These are phyloP conservation scores for Solidago caesia DNA, from an alignment of 129 eudicot species.

Conservation along the genomic window DNA sequence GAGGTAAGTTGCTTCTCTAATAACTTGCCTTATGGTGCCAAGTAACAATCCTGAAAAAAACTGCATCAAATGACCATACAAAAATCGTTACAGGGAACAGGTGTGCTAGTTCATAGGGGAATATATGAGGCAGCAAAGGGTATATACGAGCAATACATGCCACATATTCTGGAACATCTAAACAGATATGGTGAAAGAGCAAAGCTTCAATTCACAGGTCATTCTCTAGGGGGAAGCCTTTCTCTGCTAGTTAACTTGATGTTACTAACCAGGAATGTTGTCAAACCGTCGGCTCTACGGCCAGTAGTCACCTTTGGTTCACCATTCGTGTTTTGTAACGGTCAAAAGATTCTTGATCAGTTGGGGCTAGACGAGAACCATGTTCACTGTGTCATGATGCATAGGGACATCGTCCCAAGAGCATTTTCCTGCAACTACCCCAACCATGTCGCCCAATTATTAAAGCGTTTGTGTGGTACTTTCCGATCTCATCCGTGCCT, in stretches of 20 bases:
- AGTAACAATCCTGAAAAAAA: neutral
- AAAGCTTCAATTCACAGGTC: constrained; percentile 77
- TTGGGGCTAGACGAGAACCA: constrained; percentile 69
- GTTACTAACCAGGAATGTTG: constrained; percentile 59
- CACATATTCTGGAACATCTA: constrained; percentile 59
- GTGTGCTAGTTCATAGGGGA: constrained; percentile 76
- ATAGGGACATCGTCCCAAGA: constrained; percentile 86
- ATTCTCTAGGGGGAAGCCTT: constrained; percentile 89
- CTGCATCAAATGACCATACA: neutral
- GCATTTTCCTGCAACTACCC: constrained; percentile 92
- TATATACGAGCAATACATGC: constrained; percentile 74
- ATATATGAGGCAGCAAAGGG: constrained; percentile 92
- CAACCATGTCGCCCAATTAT: constrained; percentile 55
- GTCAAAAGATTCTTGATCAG: constrained; percentile 60
- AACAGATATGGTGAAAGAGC: constrained; percentile 61
- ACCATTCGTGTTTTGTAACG: constrained; percentile 77
- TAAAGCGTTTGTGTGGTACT: constrained; percentile 67
- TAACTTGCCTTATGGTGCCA: constrained; percentile 5
- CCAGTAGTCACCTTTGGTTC: constrained; percentile 86
- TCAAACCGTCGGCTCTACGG: constrained; percentile 55
- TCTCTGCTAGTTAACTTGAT: constrained; percentile 70
- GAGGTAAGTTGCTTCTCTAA: constrained; percentile 49
- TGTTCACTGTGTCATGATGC: constrained; percentile 77
- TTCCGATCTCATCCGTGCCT: constrained; percentile 81
- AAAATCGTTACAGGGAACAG: constrained; percentile 50